These are phyloP conservation scores for Berkeleyomyces rouxiae DNA, from an alignment of 2,329 filamentous ascomycete genomes.

Conservation along the genomic window DNA sequence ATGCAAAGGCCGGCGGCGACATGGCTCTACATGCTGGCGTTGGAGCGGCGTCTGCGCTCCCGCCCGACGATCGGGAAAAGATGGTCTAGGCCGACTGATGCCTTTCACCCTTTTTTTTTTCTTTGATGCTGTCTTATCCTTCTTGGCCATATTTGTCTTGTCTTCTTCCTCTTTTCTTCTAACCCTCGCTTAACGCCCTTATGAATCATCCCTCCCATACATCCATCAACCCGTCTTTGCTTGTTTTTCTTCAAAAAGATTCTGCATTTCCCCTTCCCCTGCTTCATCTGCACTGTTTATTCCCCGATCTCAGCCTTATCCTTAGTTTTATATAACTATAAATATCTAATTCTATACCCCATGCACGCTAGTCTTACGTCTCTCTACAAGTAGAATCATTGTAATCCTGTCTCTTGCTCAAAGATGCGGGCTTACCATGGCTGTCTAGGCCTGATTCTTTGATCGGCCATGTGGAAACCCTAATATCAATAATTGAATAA, in stretches of 20 bases:
- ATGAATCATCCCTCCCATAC: no score
- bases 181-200: background rate
- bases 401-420: no score
- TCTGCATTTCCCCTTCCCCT: background rate
- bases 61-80: slow-evolving; percentile 5
- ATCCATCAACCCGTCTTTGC: background rate
- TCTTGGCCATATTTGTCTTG: background rate
- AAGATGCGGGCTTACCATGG: no score
- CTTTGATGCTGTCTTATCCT: background rate
- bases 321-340: no score
- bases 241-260: background rate
- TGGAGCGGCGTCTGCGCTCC: background rate
- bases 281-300: background rate
- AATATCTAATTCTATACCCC: no score
- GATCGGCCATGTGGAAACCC: background rate
- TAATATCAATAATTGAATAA: background rate
- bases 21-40: slow-evolving; percentile 9
- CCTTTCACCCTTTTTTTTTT: background rate
- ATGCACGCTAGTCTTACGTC: no score
- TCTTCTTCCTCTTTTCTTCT: background rate
- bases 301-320: background rate
- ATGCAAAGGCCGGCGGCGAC: slow-evolving; percentile 33
- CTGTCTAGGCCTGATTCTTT: no score
- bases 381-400: no score
- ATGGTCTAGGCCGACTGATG: slow-evolving; percentile 1